phyloP scores from a whole-genome alignment of 352 stramenopile species.

The Globisporangium radiosum region DNA sequence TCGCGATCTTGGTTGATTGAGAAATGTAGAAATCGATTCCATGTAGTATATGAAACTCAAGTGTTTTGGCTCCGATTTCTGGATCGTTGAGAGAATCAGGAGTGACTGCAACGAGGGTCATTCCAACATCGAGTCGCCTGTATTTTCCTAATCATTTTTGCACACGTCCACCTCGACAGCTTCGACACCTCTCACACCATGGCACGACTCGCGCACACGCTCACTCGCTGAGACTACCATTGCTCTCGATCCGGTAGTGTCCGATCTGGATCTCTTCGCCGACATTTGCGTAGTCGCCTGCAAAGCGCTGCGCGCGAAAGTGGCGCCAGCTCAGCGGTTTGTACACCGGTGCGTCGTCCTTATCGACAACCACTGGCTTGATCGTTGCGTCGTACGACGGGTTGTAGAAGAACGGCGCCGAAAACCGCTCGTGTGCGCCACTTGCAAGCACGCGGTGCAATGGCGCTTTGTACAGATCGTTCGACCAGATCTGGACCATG shows the following conservation, averaged over 20 bases:
- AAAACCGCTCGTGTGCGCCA: conserved; percentile 24
- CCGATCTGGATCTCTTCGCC: conserved; percentile 91
- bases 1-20: too few relatives aligned
- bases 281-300: conserved; percentile 88
- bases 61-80: too few relatives aligned
- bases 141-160: too few relatives aligned
- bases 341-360: conserved; percentile 45
- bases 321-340: conserved; percentile 83
- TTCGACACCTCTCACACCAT: too few relatives aligned
- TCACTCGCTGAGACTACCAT: not conserved
- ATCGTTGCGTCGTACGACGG: conserved; percentile 60
- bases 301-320: conserved; percentile 83
- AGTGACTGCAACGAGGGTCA: too few relatives aligned
- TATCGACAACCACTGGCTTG: conserved; percentile 49
- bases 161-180: not conserved
- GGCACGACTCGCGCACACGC: too few relatives aligned
- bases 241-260: conserved; percentile 38
- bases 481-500: conserved; percentile 47
- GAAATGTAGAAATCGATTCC: too few relatives aligned
- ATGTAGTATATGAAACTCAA: too few relatives aligned
- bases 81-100: too few relatives aligned
- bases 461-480: conserved; percentile 37
- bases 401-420: conserved; percentile 41
- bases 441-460: conserved; percentile 36
- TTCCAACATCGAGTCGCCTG: too few relatives aligned